Evolutionary conservation across 371 early-diverging fungal species (phyloP), one percentile per base, ranked within the genome.

Genomic region (Rhizomucor miehei): DNA sequence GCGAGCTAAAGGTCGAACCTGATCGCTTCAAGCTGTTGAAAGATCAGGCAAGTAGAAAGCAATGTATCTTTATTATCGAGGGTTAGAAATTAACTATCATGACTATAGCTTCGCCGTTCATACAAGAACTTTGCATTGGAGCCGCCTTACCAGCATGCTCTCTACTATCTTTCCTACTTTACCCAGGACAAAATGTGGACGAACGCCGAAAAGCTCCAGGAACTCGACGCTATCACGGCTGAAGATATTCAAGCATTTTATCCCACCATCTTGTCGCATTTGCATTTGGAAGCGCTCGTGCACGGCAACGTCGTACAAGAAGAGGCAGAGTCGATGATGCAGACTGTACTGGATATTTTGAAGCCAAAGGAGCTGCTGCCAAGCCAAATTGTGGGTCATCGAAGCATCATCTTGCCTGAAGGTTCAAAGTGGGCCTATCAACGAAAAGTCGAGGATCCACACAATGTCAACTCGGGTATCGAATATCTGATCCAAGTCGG

Each of bases 391-490:
- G 54, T 76, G 37, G 66, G 73, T n/a, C 65, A 76, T 51, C 85
- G 91, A 1, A 79, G 85, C n/a, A 67, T 89, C n/a, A 45, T 89
- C 8, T 61, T 93, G n/a, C 87, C 87, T 0, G 51, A 58, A 12
- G 66, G 75, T 9, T 78, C 83, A 43, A 77, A 76, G 43, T 85
- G 76, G 57, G 76, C 91, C n/a, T 81, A 89, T 51, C 66, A 72
- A 48, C 81, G 76, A 10, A 61, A 79, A 23, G 89, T 91, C 0
- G 85, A 88, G 16, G 88, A 92, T 55, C 75, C 82, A 6, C 75
- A 90, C 54, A 84, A 95, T 66, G 83, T 90, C 56, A 95, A 94
- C 63, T 90, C 92, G 4, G 91, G 92, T 10, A 87, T 95, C 34
- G 89, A 93, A 52, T 92, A 89, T 69, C 78, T 85, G 45, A 59